phyloP scores from a whole-genome alignment of 345 rosid species.

The Arabis hirsuta region DNA sequence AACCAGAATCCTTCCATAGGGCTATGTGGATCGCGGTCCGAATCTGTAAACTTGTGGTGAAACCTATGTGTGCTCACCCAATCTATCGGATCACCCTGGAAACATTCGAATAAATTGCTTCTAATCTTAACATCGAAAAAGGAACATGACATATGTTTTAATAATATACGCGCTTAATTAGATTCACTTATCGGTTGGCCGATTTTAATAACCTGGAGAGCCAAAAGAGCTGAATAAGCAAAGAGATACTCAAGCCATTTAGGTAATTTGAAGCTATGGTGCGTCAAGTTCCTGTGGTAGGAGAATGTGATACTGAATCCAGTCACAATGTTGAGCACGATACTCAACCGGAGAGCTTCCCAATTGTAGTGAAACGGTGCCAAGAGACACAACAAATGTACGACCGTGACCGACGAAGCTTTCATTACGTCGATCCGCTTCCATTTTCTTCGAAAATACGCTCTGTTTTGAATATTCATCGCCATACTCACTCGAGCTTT shows the following conservation, averaged over 20 bases:
- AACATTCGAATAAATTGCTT: background rate
- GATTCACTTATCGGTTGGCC: background rate
- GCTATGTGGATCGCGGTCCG: constrained; percentile 47
- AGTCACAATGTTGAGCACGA: constrained; percentile 23
- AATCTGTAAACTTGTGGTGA: constrained; percentile 45
- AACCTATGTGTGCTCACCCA: constrained; percentile 49
- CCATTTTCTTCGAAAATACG: constrained; percentile 45
- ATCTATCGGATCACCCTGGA: constrained; percentile 45
- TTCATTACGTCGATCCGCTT: constrained; percentile 27
- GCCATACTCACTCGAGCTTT: too few relatives aligned
- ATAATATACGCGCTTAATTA: background rate
- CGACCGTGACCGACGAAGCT: constrained; percentile 31
- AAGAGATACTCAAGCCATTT: constrained; percentile 49
- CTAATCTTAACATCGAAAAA: background rate
- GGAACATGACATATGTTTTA: background rate
- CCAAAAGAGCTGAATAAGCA: constrained; percentile 42
- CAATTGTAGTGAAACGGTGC: constrained; percentile 41
- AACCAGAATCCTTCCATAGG: constrained; percentile 47
- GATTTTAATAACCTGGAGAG: constrained; percentile 40
- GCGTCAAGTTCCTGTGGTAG: constrained; percentile 46
- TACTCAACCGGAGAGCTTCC: constrained; percentile 38
- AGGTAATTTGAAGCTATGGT: constrained; percentile 43
- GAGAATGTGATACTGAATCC: constrained; percentile 43
- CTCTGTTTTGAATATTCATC: constrained; percentile 12
- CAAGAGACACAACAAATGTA: constrained; percentile 35